A percentile compares a stretch with the other conserved stretches of the same genome.
Evolutionary conservation across 2,329 filamentous ascomycete species (phyloP).

Genomic region (Cladosporium sphaerospermum): DNA sequence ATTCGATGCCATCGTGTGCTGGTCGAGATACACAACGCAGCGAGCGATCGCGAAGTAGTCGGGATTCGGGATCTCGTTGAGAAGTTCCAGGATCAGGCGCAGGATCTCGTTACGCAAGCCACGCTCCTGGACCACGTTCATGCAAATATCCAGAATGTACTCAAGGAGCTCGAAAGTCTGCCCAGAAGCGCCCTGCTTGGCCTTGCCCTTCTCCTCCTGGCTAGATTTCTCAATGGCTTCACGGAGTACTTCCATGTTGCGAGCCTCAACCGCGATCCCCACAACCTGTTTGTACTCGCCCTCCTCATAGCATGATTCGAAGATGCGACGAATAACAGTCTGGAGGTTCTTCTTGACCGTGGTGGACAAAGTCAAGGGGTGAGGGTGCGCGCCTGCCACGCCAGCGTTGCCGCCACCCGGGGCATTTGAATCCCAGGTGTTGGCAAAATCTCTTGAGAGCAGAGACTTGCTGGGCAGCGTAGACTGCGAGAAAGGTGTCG

Average conservation of each 20-base stretch:
- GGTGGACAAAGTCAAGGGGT: constrained; percentile 61
- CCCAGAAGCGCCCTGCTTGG: constrained; percentile 53
- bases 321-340: constrained; percentile 77
- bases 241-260: constrained; percentile 80
- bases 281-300: constrained; percentile 93
- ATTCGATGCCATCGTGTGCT: constrained; percentile 80
- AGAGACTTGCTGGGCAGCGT: constrained; percentile 90
- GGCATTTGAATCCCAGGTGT: constrained; percentile 52
- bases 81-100: constrained; percentile 84
- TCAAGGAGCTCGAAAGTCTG: constrained; percentile 92
- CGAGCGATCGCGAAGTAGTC: constrained; percentile 98
- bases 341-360: constrained; percentile 76
- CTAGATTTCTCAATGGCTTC: constrained; percentile 84
- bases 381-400: constrained; percentile 48
- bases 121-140: constrained; percentile 95
- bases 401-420: constrained; percentile 52
- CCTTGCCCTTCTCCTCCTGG: constrained; percentile 65
- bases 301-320: constrained; percentile 79
- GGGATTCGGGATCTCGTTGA: constrained; percentile 84
- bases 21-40: constrained; percentile 92
- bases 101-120: constrained; percentile 78
- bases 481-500: constrained; percentile 91
- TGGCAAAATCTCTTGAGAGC: constrained; percentile 71
- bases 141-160: constrained; percentile 90
- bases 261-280: constrained; percentile 91